Percentiles rank a stretch among this genome's conserved stretches.
Conservation (phyloP, 306 rosid species). For the Prinsepia uniflora region DNA sequence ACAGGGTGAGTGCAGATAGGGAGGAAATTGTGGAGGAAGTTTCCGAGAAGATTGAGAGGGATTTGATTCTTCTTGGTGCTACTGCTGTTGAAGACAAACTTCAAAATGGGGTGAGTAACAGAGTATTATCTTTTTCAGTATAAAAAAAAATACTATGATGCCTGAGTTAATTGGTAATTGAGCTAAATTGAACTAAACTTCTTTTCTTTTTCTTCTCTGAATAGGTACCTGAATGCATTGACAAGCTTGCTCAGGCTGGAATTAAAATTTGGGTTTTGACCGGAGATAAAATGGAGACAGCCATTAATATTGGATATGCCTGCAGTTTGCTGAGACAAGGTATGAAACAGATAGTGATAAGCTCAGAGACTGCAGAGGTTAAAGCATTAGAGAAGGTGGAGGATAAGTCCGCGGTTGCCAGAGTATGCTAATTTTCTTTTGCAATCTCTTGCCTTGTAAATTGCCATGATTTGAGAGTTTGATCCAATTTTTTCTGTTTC, state of each 20-base stretch:
- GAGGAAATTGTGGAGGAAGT: conserved; percentile 67
- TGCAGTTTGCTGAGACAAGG: conserved; percentile 98
- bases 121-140: conserved; percentile 16
- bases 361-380: conserved; percentile 74
- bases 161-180: too few species aligned
- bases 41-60: conserved; percentile 69
- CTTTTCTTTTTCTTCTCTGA: conserved; percentile 9
- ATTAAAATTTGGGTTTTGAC: conserved; percentile 98
- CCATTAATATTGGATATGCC: conserved; percentile 92
- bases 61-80: conserved; percentile 94
- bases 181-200: neutral
- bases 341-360: conserved; percentile 83
- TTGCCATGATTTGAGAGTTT: neutral
- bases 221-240: conserved; percentile 98
- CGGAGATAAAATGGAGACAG: conserved; percentile 99
- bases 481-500: conserved; percentile 17
- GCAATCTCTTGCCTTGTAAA: conserved; percentile 9
- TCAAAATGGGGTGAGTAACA: conserved; percentile 79
- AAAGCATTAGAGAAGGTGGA: conserved; percentile 71
- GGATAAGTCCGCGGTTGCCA: conserved; percentile 56
- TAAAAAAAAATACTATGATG: too few species aligned
- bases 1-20: conserved; percentile 64
- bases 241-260: conserved; percentile 99
- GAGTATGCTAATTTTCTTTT: conserved; percentile 37
- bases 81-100: conserved; percentile 99